Percentiles rank a stretch among this genome's conserved stretches.
These are phyloP conservation scores for Trichoderma citrinoviride DNA, from an alignment of 2,329 filamentous ascomycete species.

Conservation along the genomic window DNA sequence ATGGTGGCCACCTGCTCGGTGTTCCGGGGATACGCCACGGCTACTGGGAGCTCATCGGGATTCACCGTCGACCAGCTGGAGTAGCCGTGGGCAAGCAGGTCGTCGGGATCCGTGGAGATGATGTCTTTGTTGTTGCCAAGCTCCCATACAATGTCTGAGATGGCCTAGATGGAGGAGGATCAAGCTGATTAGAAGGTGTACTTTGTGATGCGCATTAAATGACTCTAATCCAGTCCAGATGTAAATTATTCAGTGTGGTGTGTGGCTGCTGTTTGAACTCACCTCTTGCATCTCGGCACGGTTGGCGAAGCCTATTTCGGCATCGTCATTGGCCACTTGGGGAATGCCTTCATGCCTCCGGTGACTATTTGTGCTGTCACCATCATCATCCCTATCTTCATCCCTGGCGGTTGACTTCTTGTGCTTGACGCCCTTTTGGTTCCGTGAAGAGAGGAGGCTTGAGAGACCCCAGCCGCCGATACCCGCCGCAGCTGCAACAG, in stretches of 20 bases:
- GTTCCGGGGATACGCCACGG: conserved; percentile 61
- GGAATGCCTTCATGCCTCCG: neutral
- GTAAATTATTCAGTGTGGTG: too few relatives aligned
- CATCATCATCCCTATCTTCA: neutral
- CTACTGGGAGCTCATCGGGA: conserved; percentile 58
- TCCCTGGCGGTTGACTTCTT: neutral
- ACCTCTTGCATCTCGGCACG: conserved; percentile 44
- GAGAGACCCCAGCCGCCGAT: conserved; percentile 44
- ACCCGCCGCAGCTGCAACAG: conserved; percentile 40
- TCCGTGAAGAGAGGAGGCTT: conserved; percentile 26
- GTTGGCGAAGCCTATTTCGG: conserved; percentile 40
- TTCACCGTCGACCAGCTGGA: conserved; percentile 66
- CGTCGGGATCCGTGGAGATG: conserved; percentile 61
- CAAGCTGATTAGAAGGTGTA: neutral
- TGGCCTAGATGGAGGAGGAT: conserved; percentile 41
- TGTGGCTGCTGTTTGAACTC: conserved; percentile 2
- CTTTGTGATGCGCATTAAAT: too few relatives aligned
- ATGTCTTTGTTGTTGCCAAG: conserved; percentile 49
- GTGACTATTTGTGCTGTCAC: neutral
- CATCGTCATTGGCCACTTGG: conserved; percentile 21
- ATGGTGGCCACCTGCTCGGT: conserved; percentile 60
- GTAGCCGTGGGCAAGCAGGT: conserved; percentile 61
- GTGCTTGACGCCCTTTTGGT: neutral
- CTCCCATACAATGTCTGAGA: conserved; percentile 53
- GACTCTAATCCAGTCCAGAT: too few relatives aligned